A percentile compares a stretch with the other conserved stretches of the same genome.
Evolutionary conservation across 805 yeast genomes (phyloP).

Genomic region (Wickerhamiella sorbophila): DNA sequence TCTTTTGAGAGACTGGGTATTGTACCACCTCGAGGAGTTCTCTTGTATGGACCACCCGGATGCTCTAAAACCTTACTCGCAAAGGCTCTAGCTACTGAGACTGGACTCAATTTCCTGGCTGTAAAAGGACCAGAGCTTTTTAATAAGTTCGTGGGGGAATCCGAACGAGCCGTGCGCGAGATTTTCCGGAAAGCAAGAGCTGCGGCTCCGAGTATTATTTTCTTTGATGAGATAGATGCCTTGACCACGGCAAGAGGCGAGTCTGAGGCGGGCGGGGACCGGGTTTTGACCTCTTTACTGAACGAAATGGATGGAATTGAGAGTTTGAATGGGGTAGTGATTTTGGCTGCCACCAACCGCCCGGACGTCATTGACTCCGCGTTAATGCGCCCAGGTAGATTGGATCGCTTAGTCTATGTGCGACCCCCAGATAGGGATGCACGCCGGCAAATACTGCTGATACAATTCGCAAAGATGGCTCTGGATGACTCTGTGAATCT

Average conservation of each 20-base stretch:
- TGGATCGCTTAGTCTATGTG: constrained; percentile 86
- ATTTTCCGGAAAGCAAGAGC: constrained; percentile 87
- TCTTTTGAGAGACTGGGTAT: constrained; percentile 69
- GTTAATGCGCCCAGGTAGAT: constrained; percentile 83
- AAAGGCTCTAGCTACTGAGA: constrained; percentile 88
- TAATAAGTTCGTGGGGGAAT: constrained; percentile 91
- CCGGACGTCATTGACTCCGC: constrained; percentile 93
- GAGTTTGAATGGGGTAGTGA: constrained; percentile 80
- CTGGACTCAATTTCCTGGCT: constrained; percentile 84
- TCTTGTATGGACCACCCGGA: constrained; percentile 96
- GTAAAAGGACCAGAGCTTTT: constrained; percentile 95
- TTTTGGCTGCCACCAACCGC: constrained; percentile 91
- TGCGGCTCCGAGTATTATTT: constrained; percentile 86
- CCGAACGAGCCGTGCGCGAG: constrained; percentile 86
- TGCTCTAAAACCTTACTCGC: constrained; percentile 93
- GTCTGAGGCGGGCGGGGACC: constrained; percentile 50
- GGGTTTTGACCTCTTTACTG: constrained; percentile 77
- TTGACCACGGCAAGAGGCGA: constrained; percentile 57
- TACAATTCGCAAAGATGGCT: constrained; percentile 53
- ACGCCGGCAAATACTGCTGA: constrained; percentile 58
- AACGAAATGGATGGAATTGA: constrained; percentile 98
- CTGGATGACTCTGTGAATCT: constrained; percentile 37
- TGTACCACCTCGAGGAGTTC: constrained; percentile 81
- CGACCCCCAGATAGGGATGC: constrained; percentile 82
- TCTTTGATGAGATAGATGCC: constrained; percentile 96